phyloP scores from a whole-genome alignment of 495 filamentous ascomycete species.

The Aspergillus ellipticus region DNA sequence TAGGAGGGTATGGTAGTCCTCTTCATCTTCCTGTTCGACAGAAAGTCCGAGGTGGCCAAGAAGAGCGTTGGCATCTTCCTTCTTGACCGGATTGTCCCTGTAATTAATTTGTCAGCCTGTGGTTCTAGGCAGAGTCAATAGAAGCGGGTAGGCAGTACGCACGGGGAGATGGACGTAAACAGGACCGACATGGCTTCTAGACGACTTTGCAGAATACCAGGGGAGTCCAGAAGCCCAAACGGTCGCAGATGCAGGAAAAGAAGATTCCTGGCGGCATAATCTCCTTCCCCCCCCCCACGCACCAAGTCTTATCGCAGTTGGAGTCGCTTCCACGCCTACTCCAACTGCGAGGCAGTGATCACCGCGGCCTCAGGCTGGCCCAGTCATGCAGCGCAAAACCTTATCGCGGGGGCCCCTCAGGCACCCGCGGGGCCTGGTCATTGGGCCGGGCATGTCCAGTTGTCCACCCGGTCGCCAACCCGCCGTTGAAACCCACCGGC shows the following conservation, averaged over 20 bases:
- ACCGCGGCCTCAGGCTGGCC: no score
- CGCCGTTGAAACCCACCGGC: no score
- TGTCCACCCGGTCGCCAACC: no score
- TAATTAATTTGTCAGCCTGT: not conserved
- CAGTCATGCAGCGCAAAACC: not conserved
- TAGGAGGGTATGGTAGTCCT: conserved; percentile 30
- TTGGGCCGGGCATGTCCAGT: not conserved
- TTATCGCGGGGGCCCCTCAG: not conserved
- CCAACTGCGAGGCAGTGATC: not conserved
- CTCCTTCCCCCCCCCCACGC: not conserved
- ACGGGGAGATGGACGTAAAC: conserved; percentile 33
- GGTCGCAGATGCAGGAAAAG: not conserved
- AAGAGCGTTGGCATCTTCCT: conserved; percentile 25
- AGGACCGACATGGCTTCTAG: conserved; percentile 27
- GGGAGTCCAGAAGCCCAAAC: not conserved
- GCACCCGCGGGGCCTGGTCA: no score
- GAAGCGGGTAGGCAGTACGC: conserved; percentile 1
- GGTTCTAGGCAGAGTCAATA: not conserved
- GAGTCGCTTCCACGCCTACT: not conserved
- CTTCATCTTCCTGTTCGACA: conserved; percentile 23
- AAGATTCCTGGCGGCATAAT: not conserved
- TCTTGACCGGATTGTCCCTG: conserved; percentile 29
- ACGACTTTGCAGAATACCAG: no score
- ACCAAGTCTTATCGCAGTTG: not conserved
- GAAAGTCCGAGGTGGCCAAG: conserved; percentile 24